A percentile compares a stretch with the other conserved stretches of the same genome.
Conservation (phyloP, 345 rosid species). For the Cardamine chenopodiifolia region DNA sequence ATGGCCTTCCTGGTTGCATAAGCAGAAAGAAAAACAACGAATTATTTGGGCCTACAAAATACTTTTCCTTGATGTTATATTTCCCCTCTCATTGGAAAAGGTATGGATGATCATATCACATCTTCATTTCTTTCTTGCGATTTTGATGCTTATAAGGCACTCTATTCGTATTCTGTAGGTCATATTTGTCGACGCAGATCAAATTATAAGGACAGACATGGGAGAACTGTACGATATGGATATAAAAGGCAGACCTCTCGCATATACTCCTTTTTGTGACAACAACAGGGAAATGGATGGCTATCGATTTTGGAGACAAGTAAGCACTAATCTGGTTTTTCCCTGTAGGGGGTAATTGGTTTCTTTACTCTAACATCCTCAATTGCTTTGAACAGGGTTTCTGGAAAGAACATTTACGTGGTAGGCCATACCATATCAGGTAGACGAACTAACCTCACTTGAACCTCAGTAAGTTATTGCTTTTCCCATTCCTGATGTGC, state of each 20-base stretch:
- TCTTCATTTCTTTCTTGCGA: conserved; percentile 16
- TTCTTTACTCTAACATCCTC: conserved; percentile 27
- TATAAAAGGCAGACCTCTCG: conserved; percentile 95
- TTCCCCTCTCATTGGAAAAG: conserved; percentile 95
- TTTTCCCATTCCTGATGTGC: conserved; percentile 36
- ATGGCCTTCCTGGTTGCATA: conserved; percentile 99
- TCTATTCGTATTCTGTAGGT: conserved; percentile 54
- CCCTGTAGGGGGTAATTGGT: conserved; percentile 4
- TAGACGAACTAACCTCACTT: conserved; percentile 39
- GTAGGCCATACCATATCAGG: conserved; percentile 97
- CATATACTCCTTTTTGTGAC: conserved; percentile 97
- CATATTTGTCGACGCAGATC: conserved; percentile 99
- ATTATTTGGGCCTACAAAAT: conserved; percentile 99
- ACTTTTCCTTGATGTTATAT: conserved; percentile 95
- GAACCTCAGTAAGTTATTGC: not conserved
- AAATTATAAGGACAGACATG: conserved; percentile 91
- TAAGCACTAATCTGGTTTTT: conserved; percentile 28
- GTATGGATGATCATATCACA: conserved; percentile 43
- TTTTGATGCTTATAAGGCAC: conserved; percentile 18
- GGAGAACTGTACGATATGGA: conserved; percentile 98
- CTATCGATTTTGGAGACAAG: conserved; percentile 98
- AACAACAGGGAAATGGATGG: conserved; percentile 99
- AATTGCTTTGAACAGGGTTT: conserved; percentile 65
- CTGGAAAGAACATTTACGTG: conserved; percentile 97
- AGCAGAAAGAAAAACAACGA: conserved; percentile 98